Base-by-base conservation (phyloP, 2,329 filamentous ascomycete species). In the Penicillium hesseltinei region DNA sequence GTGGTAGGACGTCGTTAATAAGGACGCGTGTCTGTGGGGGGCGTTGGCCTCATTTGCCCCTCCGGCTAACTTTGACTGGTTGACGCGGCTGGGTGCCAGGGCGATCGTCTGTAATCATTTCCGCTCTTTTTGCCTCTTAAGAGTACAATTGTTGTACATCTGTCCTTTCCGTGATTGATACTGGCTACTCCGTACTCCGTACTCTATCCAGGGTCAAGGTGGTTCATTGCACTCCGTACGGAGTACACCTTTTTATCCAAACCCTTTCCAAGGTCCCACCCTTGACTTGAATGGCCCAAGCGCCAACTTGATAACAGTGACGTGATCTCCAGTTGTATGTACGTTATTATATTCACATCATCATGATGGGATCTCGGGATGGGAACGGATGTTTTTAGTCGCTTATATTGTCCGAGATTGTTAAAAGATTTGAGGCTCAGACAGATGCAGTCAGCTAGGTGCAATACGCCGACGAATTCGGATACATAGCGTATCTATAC, bases 31-130 rank as follows among this genome's bases (percentile, higher is more conserved):
- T 66, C 62, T 13, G 62, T 66, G 64, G 36, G 35, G 11, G 31
- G 11, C 13, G 40, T n/a, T 57, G 62, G 59, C 54, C 56, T 58
- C 55, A 33, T 53, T 48, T 46, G 46, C 51, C 57, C 52, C 60
- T 59, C 53, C 48, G 44, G 33, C 10, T 42, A 40, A 27, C 11
- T 53, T 47, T 64, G 55, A 64, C 45, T 62, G 61, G 63, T 29
- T 44, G 48, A 47, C 25, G 54, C 54, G 57, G 55, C 57, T 61
- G 62, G 58, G 54, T 47, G 40, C 58, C 49, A 58, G 51, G 50
- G 25, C 51, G 63, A 65, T 66, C 62, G 58, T 59, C 62, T 62
- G 36, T 59, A 29, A 63, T 66, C 57, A 65, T 66, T 66, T 66
- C 62, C 59, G 52, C 29, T 40, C 25, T 33, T 23, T 33, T 31